A percentile compares a stretch with the other conserved stretches of the same genome.
phyloP scores from a whole-genome alignment of 345 rosid genomes.

The Populus tremula region DNA sequence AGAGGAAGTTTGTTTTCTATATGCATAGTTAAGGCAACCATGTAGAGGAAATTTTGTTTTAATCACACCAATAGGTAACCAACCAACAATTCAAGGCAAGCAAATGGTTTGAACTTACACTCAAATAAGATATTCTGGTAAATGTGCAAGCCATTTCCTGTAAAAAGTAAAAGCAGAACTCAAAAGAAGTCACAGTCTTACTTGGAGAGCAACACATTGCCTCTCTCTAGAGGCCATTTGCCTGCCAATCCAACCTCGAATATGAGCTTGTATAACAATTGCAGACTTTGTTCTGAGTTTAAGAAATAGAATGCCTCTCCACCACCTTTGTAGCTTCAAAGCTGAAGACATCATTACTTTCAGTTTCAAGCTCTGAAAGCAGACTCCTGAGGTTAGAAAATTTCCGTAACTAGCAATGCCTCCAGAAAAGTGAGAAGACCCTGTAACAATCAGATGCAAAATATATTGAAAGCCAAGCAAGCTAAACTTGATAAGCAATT shows the following conservation, averaged over 20 bases:
- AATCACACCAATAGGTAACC: no score
- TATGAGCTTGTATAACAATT: constrained; percentile 50
- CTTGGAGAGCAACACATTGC: constrained; percentile 60
- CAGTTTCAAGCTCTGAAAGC: constrained; percentile 31
- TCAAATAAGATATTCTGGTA: no score
- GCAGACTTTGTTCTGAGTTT: constrained; percentile 51
- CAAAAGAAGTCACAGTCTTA: constrained; percentile 24
- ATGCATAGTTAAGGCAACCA: no score
- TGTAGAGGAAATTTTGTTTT: no score
- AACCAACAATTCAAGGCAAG: no score
- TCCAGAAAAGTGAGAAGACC: constrained; percentile 33
- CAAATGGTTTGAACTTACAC: no score
- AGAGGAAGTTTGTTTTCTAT: no score
- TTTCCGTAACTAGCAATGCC: constrained; percentile 12
- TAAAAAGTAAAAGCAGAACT: neutral
- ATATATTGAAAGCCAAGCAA: constrained; percentile 2
- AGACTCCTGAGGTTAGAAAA: constrained; percentile 19
- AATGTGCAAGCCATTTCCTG: neutral
- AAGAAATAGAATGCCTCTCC: constrained; percentile 51
- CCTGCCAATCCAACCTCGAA: constrained; percentile 61
- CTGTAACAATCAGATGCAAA: constrained; percentile 34
- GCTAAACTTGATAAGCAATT: constrained; percentile 3
- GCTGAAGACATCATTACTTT: constrained; percentile 33
- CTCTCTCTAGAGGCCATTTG: constrained; percentile 39
- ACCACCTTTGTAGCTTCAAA: constrained; percentile 79